phyloP scores from a whole-genome alignment of 2,329 filamentous ascomycete species.

The Trichoderma sp. region DNA sequence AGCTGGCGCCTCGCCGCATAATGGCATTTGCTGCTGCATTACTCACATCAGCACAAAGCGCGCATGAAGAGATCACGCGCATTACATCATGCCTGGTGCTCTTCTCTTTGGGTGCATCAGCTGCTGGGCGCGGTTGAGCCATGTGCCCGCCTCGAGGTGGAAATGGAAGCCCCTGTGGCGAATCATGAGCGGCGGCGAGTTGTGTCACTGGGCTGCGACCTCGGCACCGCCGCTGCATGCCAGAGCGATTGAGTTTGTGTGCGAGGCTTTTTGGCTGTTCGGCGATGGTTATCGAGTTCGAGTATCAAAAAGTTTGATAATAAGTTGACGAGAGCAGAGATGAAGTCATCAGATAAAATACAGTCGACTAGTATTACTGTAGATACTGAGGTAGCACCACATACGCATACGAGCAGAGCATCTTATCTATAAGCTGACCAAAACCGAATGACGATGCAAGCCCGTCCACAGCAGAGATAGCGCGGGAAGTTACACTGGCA shows the following conservation, averaged over 20 bases:
- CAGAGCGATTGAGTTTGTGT: not conserved
- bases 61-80: not conserved
- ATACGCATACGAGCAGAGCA: not conserved
- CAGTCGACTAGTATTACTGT: too few species aligned
- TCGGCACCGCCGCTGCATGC: not conserved
- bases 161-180: not conserved
- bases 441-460: not conserved
- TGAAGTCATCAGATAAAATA: not conserved
- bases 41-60: not conserved
- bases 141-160: slow-evolving; percentile 7
- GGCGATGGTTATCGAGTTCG: too few species aligned
- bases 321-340: not conserved
- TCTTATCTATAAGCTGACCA: not conserved
- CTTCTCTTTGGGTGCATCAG: not conserved
- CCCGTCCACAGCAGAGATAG: not conserved
- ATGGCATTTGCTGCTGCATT: not conserved
- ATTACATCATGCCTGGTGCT: not conserved
- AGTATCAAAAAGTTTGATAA: not conserved
- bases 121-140: not conserved
- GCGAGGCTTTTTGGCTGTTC: not conserved
- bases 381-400: not conserved
- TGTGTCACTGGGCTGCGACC: slow-evolving; percentile 1
- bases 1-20: not conserved
- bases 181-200: not conserved
- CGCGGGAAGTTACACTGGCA: not conserved